Evolutionary conservation across 805 yeast genomes (phyloP).

Genomic region (Osmozyma mogii): DNA sequence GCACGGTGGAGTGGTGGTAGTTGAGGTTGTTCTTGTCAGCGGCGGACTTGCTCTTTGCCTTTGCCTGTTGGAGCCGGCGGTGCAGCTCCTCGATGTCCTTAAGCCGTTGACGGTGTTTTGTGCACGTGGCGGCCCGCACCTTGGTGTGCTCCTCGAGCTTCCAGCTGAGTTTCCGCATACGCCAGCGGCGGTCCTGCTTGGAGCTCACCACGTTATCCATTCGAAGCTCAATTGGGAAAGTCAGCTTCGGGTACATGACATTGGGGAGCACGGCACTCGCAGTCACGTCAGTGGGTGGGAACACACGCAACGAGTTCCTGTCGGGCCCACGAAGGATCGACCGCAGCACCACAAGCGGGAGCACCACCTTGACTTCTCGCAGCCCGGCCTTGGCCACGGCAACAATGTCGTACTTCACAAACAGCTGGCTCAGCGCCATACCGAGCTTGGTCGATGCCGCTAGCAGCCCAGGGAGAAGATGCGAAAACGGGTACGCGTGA

Average conservation of each 20-base stretch:
- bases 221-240: conserved; percentile 75
- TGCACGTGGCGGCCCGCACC: conserved; percentile 52
- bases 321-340: conserved; percentile 78
- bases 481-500: conserved; percentile 90
- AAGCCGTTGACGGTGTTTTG: conserved; percentile 45
- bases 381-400: conserved; percentile 39
- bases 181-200: conserved; percentile 65
- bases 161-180: conserved; percentile 87
- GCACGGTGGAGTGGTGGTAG: conserved; percentile 13
- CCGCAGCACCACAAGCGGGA: conserved; percentile 70
- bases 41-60: conserved; percentile 3
- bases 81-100: conserved; percentile 34
- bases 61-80: conserved; percentile 9
- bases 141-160: conserved; percentile 77
- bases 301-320: conserved; percentile 77
- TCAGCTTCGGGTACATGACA: conserved; percentile 80
- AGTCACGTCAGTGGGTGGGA: conserved; percentile 90
- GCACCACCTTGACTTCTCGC: conserved; percentile 27
- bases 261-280: conserved; percentile 85
- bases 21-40: conserved; percentile 9
- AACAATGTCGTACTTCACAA: conserved; percentile 67
- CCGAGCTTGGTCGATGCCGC: conserved; percentile 78
- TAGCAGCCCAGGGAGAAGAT: conserved; percentile 76
- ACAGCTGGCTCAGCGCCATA: conserved; percentile 34
- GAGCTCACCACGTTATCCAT: conserved; percentile 59